A percentile compares a stretch with the other conserved stretches of the same genome.
Evolutionary conservation across 495 filamentous ascomycete species (phyloP).

Genomic region (Astrocystis sublimbata): DNA sequence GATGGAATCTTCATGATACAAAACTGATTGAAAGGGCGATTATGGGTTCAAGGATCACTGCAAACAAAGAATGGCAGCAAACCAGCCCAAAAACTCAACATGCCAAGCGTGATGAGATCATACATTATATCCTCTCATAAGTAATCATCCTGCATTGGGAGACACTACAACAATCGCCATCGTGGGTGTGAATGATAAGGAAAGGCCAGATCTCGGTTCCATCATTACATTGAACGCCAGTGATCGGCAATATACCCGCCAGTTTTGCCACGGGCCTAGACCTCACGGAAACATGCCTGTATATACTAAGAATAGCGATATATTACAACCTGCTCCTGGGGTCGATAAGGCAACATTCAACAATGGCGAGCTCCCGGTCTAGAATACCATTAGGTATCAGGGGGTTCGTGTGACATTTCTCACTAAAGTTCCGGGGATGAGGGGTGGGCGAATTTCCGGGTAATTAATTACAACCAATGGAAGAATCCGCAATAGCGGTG

Average conservation of each 20-base stretch:
- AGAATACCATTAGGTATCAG: too few species aligned
- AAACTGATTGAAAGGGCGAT: background rate
- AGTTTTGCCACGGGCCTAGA: background rate
- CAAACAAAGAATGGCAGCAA: background rate
- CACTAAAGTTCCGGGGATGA: too few species aligned
- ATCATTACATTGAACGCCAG: too few species aligned
- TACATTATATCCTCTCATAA: too few species aligned
- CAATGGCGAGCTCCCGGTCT: too few species aligned
- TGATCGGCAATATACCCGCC: background rate
- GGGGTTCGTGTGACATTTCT: too few species aligned
- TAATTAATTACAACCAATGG: too few species aligned
- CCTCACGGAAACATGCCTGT: background rate
- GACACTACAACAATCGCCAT: too few species aligned
- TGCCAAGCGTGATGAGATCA: background rate
- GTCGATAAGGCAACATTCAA: background rate
- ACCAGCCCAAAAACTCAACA: background rate
- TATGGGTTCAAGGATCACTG: background rate
- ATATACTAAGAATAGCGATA: slow-evolving; percentile 4
- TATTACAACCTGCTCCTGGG: background rate
- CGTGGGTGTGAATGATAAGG: too few species aligned
- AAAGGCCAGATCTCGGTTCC: background rate
- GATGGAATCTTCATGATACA: slow-evolving; percentile 24
- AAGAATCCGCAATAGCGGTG: too few species aligned
- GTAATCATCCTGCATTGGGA: too few species aligned
- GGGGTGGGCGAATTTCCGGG: too few species aligned